A percentile compares a stretch with the other conserved stretches of the same genome.
Evolutionary conservation across 805 yeast species (phyloP).

Genomic region (Ogataea philodendri): DNA sequence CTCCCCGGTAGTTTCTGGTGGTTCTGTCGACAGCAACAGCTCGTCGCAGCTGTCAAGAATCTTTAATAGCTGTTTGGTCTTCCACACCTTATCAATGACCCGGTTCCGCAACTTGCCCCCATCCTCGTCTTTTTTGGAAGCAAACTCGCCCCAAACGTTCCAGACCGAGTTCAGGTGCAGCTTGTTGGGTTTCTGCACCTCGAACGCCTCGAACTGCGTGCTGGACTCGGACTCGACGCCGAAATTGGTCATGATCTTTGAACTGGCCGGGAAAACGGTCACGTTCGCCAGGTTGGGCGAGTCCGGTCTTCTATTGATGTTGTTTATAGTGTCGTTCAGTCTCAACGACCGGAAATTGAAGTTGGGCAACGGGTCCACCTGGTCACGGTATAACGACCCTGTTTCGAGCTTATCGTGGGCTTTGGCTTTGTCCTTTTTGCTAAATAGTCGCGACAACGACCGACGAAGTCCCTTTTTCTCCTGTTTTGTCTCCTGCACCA

Average conservation of each 20-base stretch:
- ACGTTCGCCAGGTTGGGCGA: slow-evolving; percentile 18
- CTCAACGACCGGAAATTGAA: slow-evolving; percentile 20
- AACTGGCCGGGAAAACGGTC: slow-evolving; percentile 17
- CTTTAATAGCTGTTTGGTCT: slow-evolving; percentile 18
- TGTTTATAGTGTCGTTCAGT: slow-evolving; percentile 15
- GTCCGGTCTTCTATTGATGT: slow-evolving; percentile 13
- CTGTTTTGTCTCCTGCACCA: not conserved
- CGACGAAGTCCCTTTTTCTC: slow-evolving; percentile 16
- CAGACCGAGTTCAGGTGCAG: slow-evolving; percentile 19
- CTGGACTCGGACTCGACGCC: slow-evolving; percentile 15
- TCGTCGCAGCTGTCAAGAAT: slow-evolving; percentile 12
- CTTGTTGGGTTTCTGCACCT: slow-evolving; percentile 9
- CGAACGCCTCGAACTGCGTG: slow-evolving; percentile 24
- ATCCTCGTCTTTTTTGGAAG: slow-evolving; percentile 4
- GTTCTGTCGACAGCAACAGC: slow-evolving; percentile 4
- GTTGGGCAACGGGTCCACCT: slow-evolving; percentile 20
- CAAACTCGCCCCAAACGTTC: slow-evolving; percentile 23
- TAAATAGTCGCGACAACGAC: slow-evolving; percentile 17
- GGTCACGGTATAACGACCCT: not conserved
- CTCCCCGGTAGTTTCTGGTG: slow-evolving; percentile 5
- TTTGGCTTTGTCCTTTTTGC: slow-evolving; percentile 8
- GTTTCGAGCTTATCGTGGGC: not conserved
- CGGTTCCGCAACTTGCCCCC: slow-evolving; percentile 12
- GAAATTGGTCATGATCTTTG: slow-evolving; percentile 12
- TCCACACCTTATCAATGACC: slow-evolving; percentile 24